Conservation (phyloP, 2,329 filamentous ascomycete genomes). For the Mariannaea elegans region DNA sequence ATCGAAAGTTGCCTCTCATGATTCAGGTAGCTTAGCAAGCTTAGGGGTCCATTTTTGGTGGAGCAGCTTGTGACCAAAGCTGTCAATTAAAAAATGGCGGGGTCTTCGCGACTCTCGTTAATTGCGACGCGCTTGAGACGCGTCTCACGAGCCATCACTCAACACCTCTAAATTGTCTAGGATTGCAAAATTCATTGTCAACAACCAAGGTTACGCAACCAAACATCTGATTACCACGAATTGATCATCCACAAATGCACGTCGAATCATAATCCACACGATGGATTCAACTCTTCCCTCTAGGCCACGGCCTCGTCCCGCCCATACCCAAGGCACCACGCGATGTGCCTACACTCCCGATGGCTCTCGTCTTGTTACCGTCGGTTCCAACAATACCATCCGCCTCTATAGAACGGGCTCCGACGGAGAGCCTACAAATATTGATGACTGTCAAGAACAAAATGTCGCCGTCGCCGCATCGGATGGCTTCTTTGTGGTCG, state of each 20-base stretch:
- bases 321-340: conserved; percentile 85
- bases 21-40: conserved; percentile 7
- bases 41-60: conserved; percentile 30
- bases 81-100: conserved; percentile 36
- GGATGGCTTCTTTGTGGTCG: conserved; percentile 85
- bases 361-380: conserved; percentile 86
- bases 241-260: conserved; percentile 17
- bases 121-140: conserved; percentile 53
- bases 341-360: conserved; percentile 90
- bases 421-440: conserved; percentile 89
- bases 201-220: neutral
- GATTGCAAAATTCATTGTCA: neutral
- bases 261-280: conserved; percentile 9
- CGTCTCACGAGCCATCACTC: conserved; percentile 43
- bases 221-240: neutral
- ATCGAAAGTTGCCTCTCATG: conserved; percentile 3
- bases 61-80: conserved; percentile 11
- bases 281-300: conserved; percentile 47
- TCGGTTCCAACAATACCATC: conserved; percentile 92
- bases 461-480: conserved; percentile 82
- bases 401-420: conserved; percentile 92
- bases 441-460: conserved; percentile 90
- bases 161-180: conserved; percentile 4
- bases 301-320: conserved; percentile 71
- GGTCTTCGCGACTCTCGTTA: conserved; percentile 43